Evolutionary conservation across 2,329 filamentous ascomycete species (phyloP), one percentile per base, ranked within the genome.

Genomic region (Aspergillus tubingensis): DNA sequence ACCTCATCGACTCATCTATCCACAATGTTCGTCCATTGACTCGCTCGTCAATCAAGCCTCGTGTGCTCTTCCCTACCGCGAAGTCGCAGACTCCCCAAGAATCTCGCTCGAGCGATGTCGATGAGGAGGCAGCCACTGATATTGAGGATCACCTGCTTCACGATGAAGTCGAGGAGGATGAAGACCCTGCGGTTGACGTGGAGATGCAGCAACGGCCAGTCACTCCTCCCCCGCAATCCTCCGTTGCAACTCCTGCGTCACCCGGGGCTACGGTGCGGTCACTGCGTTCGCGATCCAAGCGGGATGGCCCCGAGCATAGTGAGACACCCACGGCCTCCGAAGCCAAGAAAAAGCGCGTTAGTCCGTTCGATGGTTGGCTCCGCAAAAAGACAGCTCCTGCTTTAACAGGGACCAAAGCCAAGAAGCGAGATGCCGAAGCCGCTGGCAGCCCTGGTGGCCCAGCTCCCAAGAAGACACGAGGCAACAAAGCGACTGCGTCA

Each of bases 11-110:
- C 25, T 65, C 67, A 3, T 66, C 67, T 19, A 58, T 71, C 8
- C 53, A 70, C 41, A 67, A 63, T n/a, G 60, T 75, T 36, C 81
- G 82, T 23, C 83, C 81, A 11, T 72, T 88, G 49, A 86, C 83
- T 36, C 83, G 85, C 65, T 83, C 84, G 10, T 79, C 81, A 1
- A 81, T 88, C 72, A 84, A 85, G 67, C 86, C 86, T 3, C 84
- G 84, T 52, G 77, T 85, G n/a, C 80, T 88, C 3, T 88, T 87
- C 73, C 79, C 83, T 17, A 79, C 74, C 27, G 76, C 80, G 58
- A 76, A 79, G 52, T 73, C 81, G 62, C 72, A 75, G 51, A 73
- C 68, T 8, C 72, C 75, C 53, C 74, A 75, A 23, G 74, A 78
- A 57, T 68, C 70, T n/a, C 68, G 70, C 36, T 70, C 73, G 19